Percentiles rank a stretch among this genome's conserved stretches.
Conservation (phyloP, 2,329 filamentous ascomycete genomes). For the Sporothrix euskadiensis region DNA sequence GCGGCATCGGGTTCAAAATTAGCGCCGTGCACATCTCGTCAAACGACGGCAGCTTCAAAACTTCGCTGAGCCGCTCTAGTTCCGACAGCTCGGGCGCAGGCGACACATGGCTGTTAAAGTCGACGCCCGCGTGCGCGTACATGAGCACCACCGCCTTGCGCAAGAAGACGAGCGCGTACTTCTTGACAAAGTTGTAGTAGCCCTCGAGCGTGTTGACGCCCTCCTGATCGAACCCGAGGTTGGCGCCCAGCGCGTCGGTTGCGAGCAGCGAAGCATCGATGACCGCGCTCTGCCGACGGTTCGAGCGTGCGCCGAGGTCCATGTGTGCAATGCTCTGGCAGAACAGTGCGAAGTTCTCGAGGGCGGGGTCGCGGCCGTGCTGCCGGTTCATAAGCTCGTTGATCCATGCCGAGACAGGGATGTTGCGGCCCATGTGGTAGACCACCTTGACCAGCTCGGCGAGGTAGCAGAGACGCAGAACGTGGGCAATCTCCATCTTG, state of each 20-base stretch:
- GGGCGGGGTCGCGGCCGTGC: constrained; percentile 47
- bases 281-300: constrained; percentile 19
- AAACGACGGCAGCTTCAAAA: constrained; percentile 73
- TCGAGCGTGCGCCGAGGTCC: constrained; percentile 44
- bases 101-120: constrained; percentile 72
- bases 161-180: constrained; percentile 86
- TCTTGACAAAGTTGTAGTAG: constrained; percentile 65
- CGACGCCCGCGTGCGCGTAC: constrained; percentile 83
- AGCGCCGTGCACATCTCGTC: constrained; percentile 72
- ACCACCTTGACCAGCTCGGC: constrained; percentile 87
- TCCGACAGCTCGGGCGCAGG: constrained; percentile 69
- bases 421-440: constrained; percentile 57
- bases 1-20: constrained; percentile 45
- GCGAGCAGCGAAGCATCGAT: constrained; percentile 40
- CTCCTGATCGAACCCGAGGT: constrained; percentile 57
- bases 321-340: constrained; percentile 51
- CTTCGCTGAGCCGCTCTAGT: constrained; percentile 75
- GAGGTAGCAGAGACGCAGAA: constrained; percentile 83
- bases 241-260: constrained; percentile 40
- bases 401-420: constrained; percentile 53
- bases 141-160: constrained; percentile 82
- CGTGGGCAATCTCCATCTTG: constrained; percentile 71
- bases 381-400: constrained; percentile 47
- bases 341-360: constrained; percentile 59
- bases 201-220: constrained; percentile 55